Evolutionary conservation across 108 stramenopile species (phyloP).

Genomic region (Pseudonitzschia multiseries): DNA sequence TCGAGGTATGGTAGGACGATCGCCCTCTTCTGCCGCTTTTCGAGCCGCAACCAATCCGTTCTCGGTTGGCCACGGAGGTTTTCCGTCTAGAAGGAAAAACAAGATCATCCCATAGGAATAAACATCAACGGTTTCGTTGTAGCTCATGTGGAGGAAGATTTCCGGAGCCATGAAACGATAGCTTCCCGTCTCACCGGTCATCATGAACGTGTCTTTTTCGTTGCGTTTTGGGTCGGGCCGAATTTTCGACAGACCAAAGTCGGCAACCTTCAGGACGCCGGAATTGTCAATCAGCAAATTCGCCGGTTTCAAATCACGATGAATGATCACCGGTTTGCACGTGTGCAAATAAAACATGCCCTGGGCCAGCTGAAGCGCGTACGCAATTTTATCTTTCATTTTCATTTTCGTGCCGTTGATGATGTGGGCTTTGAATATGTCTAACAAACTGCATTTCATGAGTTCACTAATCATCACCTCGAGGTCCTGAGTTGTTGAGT

Average conservation of each 20-base stretch:
- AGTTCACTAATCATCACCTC: constrained; percentile 89
- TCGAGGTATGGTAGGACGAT: constrained; percentile 74
- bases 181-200: constrained; percentile 88
- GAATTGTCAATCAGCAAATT: constrained; percentile 86
- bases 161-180: constrained; percentile 92
- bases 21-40: constrained; percentile 76
- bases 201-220: constrained; percentile 64
- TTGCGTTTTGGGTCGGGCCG: constrained; percentile 65
- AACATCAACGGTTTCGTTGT: constrained; percentile 89
- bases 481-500: constrained; percentile 70
- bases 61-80: constrained; percentile 73
- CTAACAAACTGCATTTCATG: constrained; percentile 78
- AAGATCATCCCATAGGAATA: constrained; percentile 91
- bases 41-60: constrained; percentile 71
- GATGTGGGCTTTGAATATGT: constrained; percentile 75
- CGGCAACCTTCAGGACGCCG: constrained; percentile 91
- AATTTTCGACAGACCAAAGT: constrained; percentile 94
- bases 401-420: constrained; percentile 69
- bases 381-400: constrained; percentile 63
- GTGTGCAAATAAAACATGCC: constrained; percentile 93
- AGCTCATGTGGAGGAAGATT: constrained; percentile 78
- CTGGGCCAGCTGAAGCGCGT: constrained; percentile 80
- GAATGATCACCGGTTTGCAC: constrained; percentile 85
- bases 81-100: constrained; percentile 73
- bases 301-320: constrained; percentile 89